phyloP scores from a whole-genome alignment of 2,329 filamentous ascomycete species.

The Diplodia scrobiculata region DNA sequence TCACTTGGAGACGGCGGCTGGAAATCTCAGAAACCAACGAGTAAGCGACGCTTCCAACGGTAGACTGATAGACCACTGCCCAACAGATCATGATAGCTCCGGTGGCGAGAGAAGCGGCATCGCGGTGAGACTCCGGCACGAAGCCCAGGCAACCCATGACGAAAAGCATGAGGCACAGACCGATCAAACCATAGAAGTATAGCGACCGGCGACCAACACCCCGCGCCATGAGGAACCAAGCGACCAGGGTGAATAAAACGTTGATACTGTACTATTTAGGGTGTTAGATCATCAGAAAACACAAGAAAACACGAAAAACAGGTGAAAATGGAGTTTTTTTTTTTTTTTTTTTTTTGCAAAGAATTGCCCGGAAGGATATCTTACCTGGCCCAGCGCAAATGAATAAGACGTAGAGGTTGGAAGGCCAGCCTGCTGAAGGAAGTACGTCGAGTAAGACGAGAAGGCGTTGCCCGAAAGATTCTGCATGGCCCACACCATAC shows the following conservation, averaged over 20 bases:
- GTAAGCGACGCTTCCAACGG: slow-evolving; percentile 87
- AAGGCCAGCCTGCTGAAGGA: slow-evolving; percentile 53
- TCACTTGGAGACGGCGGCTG: slow-evolving; percentile 80
- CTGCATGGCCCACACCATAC: slow-evolving; percentile 56
- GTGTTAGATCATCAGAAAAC: no score
- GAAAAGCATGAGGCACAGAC: slow-evolving; percentile 74
- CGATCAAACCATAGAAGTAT: slow-evolving; percentile 70
- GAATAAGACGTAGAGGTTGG: slow-evolving; percentile 48
- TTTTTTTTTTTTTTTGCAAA: no score
- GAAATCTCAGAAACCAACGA: slow-evolving; percentile 84
- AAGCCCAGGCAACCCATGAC: slow-evolving; percentile 82
- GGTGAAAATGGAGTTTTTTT: no score
- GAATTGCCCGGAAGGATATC: no score
- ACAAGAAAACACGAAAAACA: no score
- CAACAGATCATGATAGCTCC: slow-evolving; percentile 71
- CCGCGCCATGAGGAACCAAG: slow-evolving; percentile 76
- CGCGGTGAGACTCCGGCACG: slow-evolving; percentile 62
- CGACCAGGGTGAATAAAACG: slow-evolving; percentile 77
- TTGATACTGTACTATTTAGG: slow-evolving; percentile 68
- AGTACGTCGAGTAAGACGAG: slow-evolving; percentile 54
- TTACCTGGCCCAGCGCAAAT: slow-evolving; percentile 54
- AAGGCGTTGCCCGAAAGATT: slow-evolving; percentile 53
- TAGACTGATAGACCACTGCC: slow-evolving; percentile 71
- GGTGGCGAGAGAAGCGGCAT: slow-evolving; percentile 70
- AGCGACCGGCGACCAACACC: slow-evolving; percentile 75